These are phyloP conservation scores for Phanerodontia chrysosporium DNA, from an alignment of 768 basidiomycete genomes.

Conservation along the genomic window DNA sequence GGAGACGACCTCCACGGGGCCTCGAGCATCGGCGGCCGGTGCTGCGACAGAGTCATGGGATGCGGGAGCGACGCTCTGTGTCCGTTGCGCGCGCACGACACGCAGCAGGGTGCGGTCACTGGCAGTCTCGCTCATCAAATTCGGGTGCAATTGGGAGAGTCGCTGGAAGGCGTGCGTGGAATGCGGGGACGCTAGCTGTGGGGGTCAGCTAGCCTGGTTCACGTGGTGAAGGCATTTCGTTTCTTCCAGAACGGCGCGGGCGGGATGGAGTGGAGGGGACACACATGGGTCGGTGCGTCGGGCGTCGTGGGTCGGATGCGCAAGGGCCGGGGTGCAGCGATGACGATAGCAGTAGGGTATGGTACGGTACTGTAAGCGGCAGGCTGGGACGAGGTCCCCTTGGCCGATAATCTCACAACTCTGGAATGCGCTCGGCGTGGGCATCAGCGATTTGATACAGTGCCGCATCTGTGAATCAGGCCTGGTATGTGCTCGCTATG, in stretches of 20 bases:
- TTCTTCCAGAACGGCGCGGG: neutral
- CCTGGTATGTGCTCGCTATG: constrained; percentile 4
- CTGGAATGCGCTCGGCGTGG: neutral
- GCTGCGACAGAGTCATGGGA: constrained; percentile 9
- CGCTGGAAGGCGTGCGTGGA: neutral
- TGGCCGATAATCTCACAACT: neutral
- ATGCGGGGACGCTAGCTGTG: neutral
- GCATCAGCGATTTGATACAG: neutral
- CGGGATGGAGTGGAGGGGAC: no score
- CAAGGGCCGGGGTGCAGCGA: neutral
- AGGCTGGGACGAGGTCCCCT: neutral
- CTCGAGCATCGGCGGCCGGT: neutral
- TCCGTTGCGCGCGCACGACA: neutral
- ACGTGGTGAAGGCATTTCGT: neutral
- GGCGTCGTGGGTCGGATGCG: neutral
- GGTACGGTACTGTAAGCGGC: neutral
- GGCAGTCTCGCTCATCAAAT: neutral
- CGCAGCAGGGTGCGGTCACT: neutral
- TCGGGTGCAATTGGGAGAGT: neutral
- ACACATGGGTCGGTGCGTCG: neutral
- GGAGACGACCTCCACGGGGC: neutral
- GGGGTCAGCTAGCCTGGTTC: neutral
- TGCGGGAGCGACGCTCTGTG: constrained; percentile 2
- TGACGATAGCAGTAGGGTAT: neutral
- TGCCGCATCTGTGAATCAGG: neutral